Conservation (phyloP, 2,329 filamentous ascomycete genomes). For the Tolypocladium sp. region DNA sequence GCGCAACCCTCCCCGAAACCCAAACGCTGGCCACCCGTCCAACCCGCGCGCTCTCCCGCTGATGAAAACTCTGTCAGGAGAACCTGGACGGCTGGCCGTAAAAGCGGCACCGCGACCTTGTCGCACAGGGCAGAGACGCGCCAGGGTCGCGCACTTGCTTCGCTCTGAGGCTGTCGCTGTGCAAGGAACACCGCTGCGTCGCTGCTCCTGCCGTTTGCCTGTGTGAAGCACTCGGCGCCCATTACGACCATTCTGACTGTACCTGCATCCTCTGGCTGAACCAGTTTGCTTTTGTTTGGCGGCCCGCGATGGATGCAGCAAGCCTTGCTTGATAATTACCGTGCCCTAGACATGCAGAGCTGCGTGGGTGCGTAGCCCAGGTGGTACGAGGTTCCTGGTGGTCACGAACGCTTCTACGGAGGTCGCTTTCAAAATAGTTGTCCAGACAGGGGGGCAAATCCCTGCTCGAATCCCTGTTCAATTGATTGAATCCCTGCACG, state of each 20-base stretch:
- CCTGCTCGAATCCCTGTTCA: no score
- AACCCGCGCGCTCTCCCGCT: neutral
- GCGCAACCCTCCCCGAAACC: neutral
- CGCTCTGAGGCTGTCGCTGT: neutral
- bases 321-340: slow-evolving; percentile 2
- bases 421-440: no score
- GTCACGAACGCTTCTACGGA: neutral
- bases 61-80: slow-evolving; percentile 22
- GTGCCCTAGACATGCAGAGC: slow-evolving; percentile 1
- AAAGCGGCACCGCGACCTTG: slow-evolving; percentile 13
- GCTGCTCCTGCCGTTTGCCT: neutral
- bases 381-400: neutral
- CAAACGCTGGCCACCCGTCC: neutral
- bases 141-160: neutral
- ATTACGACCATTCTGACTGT: slow-evolving; percentile 1
- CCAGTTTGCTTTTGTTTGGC: slow-evolving; percentile 1
- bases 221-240: neutral
- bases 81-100: slow-evolving; percentile 13
- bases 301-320: neutral
- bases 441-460: no score
- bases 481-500: no score
- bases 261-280: neutral
- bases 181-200: neutral
- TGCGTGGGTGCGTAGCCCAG: neutral
- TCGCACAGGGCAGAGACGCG: slow-evolving; percentile 7